Base-by-base conservation (phyloP, 768 basidiomycete genomes). In the Rickenella mellea region DNA sequence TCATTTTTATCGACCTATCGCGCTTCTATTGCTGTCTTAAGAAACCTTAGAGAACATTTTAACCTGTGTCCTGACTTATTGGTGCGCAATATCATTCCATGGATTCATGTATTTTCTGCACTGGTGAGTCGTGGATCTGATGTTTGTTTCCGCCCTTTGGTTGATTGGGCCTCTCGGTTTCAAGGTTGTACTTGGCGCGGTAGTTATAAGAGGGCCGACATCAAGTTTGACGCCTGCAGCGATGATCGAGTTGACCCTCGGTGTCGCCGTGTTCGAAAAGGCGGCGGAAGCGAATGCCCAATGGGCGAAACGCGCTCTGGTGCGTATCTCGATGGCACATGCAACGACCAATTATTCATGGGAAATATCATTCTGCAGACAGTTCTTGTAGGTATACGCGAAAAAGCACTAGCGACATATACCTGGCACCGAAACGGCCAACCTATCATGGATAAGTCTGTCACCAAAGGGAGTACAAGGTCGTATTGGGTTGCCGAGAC, bases 1-100 rank as follows among this genome's bases (percentile, higher is more conserved):
- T 83, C 81, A 2, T 81, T 82, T 57, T 65, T 84, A 19, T 78
- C 81, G 1, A 76, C 79, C 32, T 83, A 81, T 55, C 68, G 79
- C 43, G 79, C 76, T 50, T 80, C 82, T 15, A 82, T 80, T 7
- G 71, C 76, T 12, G 67, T 75, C 19, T 76, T 84, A 46, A 81
- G 78, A 55, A 63, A 62, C 19, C 62, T 56, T 44, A 49, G 60
- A 10, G 52, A 60, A 65, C 61, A 80, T 49, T 74, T 67, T 40
- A 72, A 78, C 39, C 66, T 73, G 47, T 75, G 75, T 38, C 78
- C 79, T 1, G 75, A 78, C 22, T 58, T 83, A 20, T 78, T 72
- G 50, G 60, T 70, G 22, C 67, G 80, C 29, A 77, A 76, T 68
- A 80, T 79, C 79, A 60, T 66, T 28, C 61, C 80, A 31, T 82